Evolutionary conservation across 2,329 filamentous ascomycete species (phyloP).

Genomic region (Cercospora sojina): DNA sequence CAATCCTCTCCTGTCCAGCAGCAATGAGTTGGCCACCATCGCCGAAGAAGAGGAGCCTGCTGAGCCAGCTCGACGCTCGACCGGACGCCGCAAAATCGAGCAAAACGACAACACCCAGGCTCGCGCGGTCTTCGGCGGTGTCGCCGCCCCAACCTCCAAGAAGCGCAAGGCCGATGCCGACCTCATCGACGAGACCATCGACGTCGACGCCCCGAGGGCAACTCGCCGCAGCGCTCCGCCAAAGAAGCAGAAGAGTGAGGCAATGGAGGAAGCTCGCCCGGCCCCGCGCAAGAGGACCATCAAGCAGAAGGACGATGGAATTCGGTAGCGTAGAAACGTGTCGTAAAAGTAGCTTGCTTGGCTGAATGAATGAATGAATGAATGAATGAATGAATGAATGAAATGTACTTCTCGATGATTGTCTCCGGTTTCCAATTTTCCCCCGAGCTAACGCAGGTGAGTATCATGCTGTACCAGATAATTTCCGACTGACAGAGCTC

Average conservation of each 20-base stretch:
- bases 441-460: background rate
- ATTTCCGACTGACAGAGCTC: background rate
- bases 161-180: constrained; percentile 1
- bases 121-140: background rate
- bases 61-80: background rate
- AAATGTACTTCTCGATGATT: background rate
- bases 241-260: background rate
- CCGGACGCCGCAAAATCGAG: constrained; percentile 9
- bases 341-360: background rate
- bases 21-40: background rate
- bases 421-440: background rate
- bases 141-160: background rate
- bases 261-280: background rate
- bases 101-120: constrained; percentile 13
- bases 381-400: background rate
- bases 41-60: background rate
- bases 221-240: constrained; percentile 1
- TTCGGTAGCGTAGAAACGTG: background rate
- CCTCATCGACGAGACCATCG: constrained; percentile 5
- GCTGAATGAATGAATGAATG: background rate
- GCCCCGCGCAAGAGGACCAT: background rate
- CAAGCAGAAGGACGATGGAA: background rate
- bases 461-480: background rate
- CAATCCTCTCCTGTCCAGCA: background rate
- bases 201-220: constrained; percentile 3